Percentiles rank a stretch among this genome's conserved stretches.
Conservation (phyloP, 176 grass and related monocot species). For the Oryza punctata region DNA sequence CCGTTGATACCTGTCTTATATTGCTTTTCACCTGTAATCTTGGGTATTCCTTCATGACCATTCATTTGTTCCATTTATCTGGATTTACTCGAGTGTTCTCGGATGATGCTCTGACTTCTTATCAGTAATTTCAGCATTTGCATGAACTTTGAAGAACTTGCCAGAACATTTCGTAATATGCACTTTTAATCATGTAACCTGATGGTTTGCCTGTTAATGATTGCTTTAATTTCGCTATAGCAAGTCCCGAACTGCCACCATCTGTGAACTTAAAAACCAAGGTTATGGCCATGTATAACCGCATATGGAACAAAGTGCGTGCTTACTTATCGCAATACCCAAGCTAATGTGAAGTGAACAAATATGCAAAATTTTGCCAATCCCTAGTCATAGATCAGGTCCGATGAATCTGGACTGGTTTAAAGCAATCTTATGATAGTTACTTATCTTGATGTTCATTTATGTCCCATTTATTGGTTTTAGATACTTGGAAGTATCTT, state of each 20-base stretch:
- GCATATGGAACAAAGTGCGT: neutral
- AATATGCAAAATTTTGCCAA: neutral
- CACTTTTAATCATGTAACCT: neutral
- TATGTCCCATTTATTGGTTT: neutral
- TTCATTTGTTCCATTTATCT: conserved; percentile 8
- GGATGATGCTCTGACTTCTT: neutral
- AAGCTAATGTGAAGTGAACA: conserved; percentile 8
- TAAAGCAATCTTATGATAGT: neutral
- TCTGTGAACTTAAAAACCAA: neutral
- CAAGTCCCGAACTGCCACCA: neutral
- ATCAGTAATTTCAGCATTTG: neutral
- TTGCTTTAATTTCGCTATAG: neutral
- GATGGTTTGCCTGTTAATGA: neutral
- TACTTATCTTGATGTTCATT: neutral
- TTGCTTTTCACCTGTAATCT: conserved; percentile 88
- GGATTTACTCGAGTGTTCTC: conserved; percentile 11
- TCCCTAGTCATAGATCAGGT: neutral
- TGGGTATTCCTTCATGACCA: conserved; percentile 59
- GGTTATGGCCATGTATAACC: neutral
- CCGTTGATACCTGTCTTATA: conserved; percentile 50
- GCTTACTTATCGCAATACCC: neutral
- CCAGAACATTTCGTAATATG: conserved; percentile 3
- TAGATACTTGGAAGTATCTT: neutral
- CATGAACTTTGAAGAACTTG: neutral
- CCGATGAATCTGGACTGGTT: neutral